Evolutionary conservation across 305 asterid genomes (phyloP), one percentile per base, ranked within the genome.

Genomic region (Fraxinus nigra): DNA sequence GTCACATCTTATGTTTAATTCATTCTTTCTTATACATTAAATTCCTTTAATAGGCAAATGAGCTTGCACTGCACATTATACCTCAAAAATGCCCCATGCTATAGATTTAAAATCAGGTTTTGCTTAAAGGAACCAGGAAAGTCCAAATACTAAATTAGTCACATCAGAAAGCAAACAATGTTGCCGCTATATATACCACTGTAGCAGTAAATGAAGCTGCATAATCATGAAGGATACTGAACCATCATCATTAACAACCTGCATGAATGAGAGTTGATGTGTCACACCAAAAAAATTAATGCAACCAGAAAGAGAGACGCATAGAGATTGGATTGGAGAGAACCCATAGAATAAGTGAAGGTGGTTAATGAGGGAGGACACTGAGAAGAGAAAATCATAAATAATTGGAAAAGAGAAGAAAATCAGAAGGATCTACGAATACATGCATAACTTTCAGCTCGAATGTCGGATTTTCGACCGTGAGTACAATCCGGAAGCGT

Each of bases 241-340:
- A 82, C 98, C 98, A 92, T 92, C 98, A 85, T 94, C 98, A 16
- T 92, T 93, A 81, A 91, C 92, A 85, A 91, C 98, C 98, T 94
- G 93, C 83, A 85, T 80, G 75, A 78, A 48, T 83, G 54, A 16
- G 13, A 77, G 79, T 61, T 59, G 84, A 74, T 30, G 48, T 40
- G 75, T 67, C 78, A 7, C 76, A 65, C 80, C 51, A 61, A 78
- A 48, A 75, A 72, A 14, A 65, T 46, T 22, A 76, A 78, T n/a
- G 78, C 76, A 75, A 46, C 75, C 69, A 56, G 34, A 75, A 70
- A 81, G 38, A n/a, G 81, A 78, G 2, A 78, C 5, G 9, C n/a
- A 7, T 28, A 24, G 24, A 24, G 72, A 63, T 22, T 24, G 32
- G 72, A 63, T 10, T 5, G 18, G 7, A 56, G 61, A 16, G 61